Evolutionary conservation across 805 yeast species (phyloP).

Genomic region (Jamesozyma spencerorum): DNA sequence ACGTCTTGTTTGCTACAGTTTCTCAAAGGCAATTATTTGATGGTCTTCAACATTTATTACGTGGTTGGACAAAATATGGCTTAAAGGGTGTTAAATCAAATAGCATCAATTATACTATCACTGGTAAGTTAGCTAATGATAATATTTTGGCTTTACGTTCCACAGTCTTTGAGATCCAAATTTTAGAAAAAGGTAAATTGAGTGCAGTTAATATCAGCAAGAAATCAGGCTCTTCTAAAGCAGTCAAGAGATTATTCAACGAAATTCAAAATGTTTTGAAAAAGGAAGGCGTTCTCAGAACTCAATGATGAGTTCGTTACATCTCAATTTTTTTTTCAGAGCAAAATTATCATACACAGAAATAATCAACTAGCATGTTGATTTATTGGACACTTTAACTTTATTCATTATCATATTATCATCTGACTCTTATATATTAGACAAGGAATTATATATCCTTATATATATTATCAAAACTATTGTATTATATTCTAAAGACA

Average conservation of each 20-base stretch:
- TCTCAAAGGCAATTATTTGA: constrained; percentile 47
- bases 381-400: not conserved
- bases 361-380: not conserved
- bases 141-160: constrained; percentile 56
- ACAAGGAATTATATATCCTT: too few species aligned
- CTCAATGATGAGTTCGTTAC: not conserved
- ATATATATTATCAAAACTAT: too few species aligned
- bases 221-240: constrained; percentile 55
- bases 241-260: constrained; percentile 48
- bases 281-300: constrained; percentile 46
- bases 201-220: constrained; percentile 53
- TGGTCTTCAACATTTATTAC: constrained; percentile 52
- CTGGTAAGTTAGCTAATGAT: constrained; percentile 53
- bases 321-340: too few species aligned
- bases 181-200: constrained; percentile 36
- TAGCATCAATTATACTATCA: constrained; percentile 36
- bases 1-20: constrained; percentile 24
- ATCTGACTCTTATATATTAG: too few species aligned
- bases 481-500: too few species aligned
- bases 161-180: constrained; percentile 51
- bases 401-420: not conserved
- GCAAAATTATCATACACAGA: too few species aligned
- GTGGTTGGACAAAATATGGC: constrained; percentile 66
- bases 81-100: constrained; percentile 45
- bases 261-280: constrained; percentile 58